These are phyloP conservation scores for Knufia fluminis DNA, from an alignment of 2,329 filamentous ascomycete genomes.

Conservation along the genomic window DNA sequence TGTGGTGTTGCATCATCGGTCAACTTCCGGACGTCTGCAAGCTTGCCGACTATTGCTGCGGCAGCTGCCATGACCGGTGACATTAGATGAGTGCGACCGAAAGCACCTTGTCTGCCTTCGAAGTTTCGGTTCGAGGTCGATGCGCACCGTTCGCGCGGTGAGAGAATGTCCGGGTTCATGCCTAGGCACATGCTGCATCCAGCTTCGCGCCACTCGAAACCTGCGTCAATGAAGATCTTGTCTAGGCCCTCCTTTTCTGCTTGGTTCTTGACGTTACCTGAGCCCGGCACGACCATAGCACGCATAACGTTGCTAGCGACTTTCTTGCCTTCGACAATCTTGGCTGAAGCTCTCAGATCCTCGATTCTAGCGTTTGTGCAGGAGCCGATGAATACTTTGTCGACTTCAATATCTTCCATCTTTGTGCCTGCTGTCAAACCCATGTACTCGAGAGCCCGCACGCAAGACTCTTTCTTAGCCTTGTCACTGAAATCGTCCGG, in stretches of 20 bases:
- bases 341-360: conserved; percentile 79
- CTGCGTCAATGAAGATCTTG: conserved; percentile 82
- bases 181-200: conserved; percentile 98
- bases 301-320: conserved; percentile 81
- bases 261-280: conserved; percentile 83
- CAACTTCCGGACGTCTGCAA: conserved; percentile 81
- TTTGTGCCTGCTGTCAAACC: conserved; percentile 74
- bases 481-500: conserved; percentile 78
- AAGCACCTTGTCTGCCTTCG: conserved; percentile 88
- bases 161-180: conserved; percentile 97
- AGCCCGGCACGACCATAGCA: conserved; percentile 93
- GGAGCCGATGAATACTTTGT: conserved; percentile 97
- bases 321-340: conserved; percentile 78
- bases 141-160: conserved; percentile 85
- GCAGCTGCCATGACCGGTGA: conserved; percentile 95
- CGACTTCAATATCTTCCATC: conserved; percentile 83
- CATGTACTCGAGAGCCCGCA: conserved; percentile 90
- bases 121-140: conserved; percentile 97
- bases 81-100: conserved; percentile 87
- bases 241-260: conserved; percentile 88
- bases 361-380: conserved; percentile 98
- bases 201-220: conserved; percentile 96
- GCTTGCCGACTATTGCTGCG: conserved; percentile 78
- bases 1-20: conserved; percentile 42
- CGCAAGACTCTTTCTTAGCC: conserved; percentile 68